These are phyloP conservation scores for Tetracladium setigerum DNA, from an alignment of 495 filamentous ascomycete genomes.

Conservation along the genomic window DNA sequence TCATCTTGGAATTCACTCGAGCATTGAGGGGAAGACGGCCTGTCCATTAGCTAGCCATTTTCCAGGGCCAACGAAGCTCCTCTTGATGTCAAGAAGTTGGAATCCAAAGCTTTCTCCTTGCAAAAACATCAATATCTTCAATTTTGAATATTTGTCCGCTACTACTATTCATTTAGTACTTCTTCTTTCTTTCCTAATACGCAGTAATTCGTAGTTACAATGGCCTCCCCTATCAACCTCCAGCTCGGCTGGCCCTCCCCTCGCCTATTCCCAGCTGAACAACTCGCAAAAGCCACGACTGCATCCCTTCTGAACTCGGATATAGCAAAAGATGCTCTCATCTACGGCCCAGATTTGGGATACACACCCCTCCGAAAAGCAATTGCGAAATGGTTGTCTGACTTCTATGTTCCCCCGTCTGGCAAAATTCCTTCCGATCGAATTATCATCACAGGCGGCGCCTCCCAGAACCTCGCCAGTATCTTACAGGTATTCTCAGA, in stretches of 20 bases:
- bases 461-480: slow-evolving; percentile 62
- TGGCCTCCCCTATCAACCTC: slow-evolving; percentile 45
- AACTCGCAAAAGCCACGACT: slow-evolving; percentile 46
- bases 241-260: slow-evolving; percentile 62
- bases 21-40: too few species aligned
- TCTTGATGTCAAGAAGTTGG: too few species aligned
- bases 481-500: slow-evolving; percentile 68
- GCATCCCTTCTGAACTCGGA: slow-evolving; percentile 39
- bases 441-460: slow-evolving; percentile 70
- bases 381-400: slow-evolving; percentile 58
- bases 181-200: too few species aligned
- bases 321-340: too few species aligned
- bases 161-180: too few species aligned
- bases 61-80: too few species aligned
- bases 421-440: slow-evolving; percentile 38
- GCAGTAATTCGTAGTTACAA: not conserved
- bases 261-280: slow-evolving; percentile 51
- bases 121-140: too few species aligned
- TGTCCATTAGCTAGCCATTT: too few species aligned
- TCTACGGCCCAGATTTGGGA: slow-evolving; percentile 68
- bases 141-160: too few species aligned
- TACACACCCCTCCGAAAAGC: slow-evolving; percentile 52
- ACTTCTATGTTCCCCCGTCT: slow-evolving; percentile 39
- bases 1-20: too few species aligned
- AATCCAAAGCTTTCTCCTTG: too few species aligned